phyloP scores from a whole-genome alignment of 2,329 filamentous ascomycete genomes.

The Apiospora phragmitis region DNA sequence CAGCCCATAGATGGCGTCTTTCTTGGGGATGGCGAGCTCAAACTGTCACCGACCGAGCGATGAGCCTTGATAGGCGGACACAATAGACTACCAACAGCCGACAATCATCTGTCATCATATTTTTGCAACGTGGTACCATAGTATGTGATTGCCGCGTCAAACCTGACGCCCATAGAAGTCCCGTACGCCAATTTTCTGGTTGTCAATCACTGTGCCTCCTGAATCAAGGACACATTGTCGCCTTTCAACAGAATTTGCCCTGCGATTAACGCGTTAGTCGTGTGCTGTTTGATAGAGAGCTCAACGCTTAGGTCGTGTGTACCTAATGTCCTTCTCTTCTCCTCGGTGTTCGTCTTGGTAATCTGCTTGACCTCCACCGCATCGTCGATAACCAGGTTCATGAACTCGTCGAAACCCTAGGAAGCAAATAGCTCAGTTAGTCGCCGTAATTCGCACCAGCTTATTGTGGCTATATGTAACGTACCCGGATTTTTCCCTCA shows the following conservation, averaged over 20 bases:
- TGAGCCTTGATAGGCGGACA: not conserved
- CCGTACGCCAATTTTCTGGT: constrained; percentile 25
- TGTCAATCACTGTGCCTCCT: constrained; percentile 38
- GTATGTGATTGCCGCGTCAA: constrained; percentile 8
- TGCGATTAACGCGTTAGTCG: constrained; percentile 28
- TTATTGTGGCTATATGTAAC: constrained; percentile 30
- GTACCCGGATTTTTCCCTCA: constrained; percentile 91
- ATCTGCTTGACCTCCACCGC: constrained; percentile 87
- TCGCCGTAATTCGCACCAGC: not conserved
- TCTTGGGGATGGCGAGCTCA: constrained; percentile 67
- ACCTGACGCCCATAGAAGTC: constrained; percentile 10
- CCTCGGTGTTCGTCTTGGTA: constrained; percentile 75
- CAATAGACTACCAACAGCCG: not conserved
- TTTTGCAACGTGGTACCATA: constrained; percentile 4
- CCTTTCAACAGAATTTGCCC: constrained; percentile 68
- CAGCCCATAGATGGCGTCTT: constrained; percentile 77
- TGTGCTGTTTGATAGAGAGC: not conserved
- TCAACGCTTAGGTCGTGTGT: constrained; percentile 28
- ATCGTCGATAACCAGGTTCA: constrained; percentile 97
- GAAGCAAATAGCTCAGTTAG: not conserved
- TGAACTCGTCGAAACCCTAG: constrained; percentile 97
- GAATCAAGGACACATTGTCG: constrained; percentile 66
- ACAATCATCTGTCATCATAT: not conserved
- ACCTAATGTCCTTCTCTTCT: constrained; percentile 80
- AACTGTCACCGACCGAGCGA: constrained; percentile 31